These are phyloP conservation scores for Raddia distichophylla DNA, from an alignment of 176 grass and related monocot genomes.

Conservation along the genomic window DNA sequence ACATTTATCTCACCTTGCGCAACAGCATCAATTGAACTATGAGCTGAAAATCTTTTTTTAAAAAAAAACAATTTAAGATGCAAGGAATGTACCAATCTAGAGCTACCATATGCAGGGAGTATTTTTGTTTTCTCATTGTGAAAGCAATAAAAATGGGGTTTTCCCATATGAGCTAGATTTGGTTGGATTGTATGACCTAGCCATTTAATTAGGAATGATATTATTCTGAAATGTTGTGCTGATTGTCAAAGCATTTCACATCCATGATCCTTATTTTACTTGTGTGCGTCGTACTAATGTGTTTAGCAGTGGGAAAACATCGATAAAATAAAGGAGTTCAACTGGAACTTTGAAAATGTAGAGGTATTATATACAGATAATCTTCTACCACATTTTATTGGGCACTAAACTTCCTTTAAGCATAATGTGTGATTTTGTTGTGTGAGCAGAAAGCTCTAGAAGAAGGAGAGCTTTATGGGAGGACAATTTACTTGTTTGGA, in stretches of 20 bases:
- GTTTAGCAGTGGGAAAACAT: constrained; percentile 82
- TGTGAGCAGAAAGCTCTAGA: constrained; percentile 69
- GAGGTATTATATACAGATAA: constrained; percentile 55
- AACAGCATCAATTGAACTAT: no score
- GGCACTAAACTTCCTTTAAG: constrained; percentile 8
- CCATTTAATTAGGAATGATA: background rate
- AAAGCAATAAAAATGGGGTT: no score
- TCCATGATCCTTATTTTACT: background rate
- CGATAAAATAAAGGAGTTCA: constrained; percentile 81
- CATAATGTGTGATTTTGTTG: constrained; percentile 32
- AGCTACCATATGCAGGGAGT: no score
- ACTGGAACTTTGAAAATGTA: constrained; percentile 88
- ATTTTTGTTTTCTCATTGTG: no score
- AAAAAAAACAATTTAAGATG: no score
- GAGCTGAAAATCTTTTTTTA: no score
- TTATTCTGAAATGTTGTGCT: background rate
- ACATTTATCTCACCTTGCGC: no score
- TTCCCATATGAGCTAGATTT: background rate
- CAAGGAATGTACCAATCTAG: no score
- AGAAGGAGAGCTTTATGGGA: constrained; percentile 76
- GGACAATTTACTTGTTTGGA: constrained; percentile 86
- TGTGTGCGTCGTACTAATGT: background rate
- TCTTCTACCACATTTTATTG: background rate
- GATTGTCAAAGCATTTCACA: background rate
- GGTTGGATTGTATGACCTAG: background rate